phyloP scores from a whole-genome alignment of 2,329 filamentous ascomycete species.

The Sporothrix variecibatus region DNA sequence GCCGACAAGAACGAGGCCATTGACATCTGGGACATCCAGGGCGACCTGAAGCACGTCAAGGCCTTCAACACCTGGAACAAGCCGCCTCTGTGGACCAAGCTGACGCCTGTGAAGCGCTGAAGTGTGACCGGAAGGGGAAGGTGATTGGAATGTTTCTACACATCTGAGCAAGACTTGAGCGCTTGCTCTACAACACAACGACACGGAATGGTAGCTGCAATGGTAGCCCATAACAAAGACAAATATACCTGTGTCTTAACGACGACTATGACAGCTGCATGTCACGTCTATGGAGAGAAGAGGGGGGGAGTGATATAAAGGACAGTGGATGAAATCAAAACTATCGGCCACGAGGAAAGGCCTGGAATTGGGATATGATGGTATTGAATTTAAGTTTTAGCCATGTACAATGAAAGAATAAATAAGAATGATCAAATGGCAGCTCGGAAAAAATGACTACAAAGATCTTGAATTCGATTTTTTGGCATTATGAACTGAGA shows the following conservation, averaged over 20 bases:
- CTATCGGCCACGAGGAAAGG: background rate
- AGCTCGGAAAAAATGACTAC: background rate
- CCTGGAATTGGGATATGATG: background rate
- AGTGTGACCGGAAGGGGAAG: background rate
- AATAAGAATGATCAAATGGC: background rate
- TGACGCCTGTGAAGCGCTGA: constrained; percentile 32
- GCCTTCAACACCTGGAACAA: constrained; percentile 44
- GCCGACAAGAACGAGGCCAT: constrained; percentile 37
- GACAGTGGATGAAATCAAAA: background rate
- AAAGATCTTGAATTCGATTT: background rate
- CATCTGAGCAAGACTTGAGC: background rate
- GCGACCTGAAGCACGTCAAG: constrained; percentile 38
- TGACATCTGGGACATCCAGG: constrained; percentile 35
- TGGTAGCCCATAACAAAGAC: background rate
- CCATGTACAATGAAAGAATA: background rate
- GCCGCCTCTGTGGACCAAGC: constrained; percentile 37
- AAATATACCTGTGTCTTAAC: background rate
- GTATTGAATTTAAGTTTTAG: background rate
- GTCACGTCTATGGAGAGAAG: background rate
- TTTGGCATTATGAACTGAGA: background rate
- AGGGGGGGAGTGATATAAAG: background rate
- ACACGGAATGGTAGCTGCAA: background rate
- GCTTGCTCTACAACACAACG: background rate
- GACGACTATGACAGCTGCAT: background rate
- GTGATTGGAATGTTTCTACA: background rate